Evolutionary conservation across 2,329 filamentous ascomycete genomes (phyloP), one percentile per base, ranked within the genome.

Genomic region (Sporothrix euskadiensis): DNA sequence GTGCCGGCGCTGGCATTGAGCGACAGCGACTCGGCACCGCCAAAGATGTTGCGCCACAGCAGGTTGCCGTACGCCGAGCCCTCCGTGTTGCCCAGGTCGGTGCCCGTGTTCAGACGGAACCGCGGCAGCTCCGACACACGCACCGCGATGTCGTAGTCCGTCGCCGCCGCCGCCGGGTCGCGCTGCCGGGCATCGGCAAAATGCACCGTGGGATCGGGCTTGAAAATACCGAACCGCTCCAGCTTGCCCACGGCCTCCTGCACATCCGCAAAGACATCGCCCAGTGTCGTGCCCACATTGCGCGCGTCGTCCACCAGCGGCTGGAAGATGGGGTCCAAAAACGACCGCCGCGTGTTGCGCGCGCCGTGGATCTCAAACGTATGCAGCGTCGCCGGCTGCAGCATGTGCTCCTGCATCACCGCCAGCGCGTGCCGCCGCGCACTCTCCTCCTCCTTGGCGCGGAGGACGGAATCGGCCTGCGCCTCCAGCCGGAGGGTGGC

Each of bases 21-120:
- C 71, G 93, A 93, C 75, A 99, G 84, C 73, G 92, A 92, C 84
- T 99, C 96, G 32, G 94, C 96, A 54, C 96, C 96, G 70, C 96
- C 96, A 80, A 99, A 93, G 74, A 99, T 88, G 82, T 99, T 99
- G 77, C 96, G 91, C 85, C 94, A 91, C 70, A 95, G 87, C 61
- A 94, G 87, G 77, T 96, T 95, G 77, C 93, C 91, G 80, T 97
- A 98, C 4, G 94, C 95, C 8, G 94, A 97, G 49, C 95, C 96
- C 82, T 99, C 96, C 30, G 93, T 90, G 79, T 97, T 97, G 75
- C 96, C 96, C 63, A 97, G 87, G 80, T 98, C 95, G 9, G 96
- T 98, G 74, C 96, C 96, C 0, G 94, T 97, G 84, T 97, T 97
- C 79, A 98, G 88, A 74, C 94, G 90, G 79, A 98, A 89, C 54